Conservation (phyloP, 306 rosid species). For the Trichosanthes truncata region DNA sequence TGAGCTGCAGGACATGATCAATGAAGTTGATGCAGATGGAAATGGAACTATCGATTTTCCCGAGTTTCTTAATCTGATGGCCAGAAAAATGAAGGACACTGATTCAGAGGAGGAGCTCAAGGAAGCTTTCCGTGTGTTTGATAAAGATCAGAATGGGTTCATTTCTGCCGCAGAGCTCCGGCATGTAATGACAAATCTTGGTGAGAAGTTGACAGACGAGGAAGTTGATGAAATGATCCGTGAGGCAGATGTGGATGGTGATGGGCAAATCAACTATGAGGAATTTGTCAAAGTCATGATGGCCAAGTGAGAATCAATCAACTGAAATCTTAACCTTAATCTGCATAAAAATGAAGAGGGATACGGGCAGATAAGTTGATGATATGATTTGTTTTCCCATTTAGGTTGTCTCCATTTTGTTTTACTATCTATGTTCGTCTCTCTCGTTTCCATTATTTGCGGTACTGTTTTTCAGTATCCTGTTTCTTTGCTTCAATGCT, state of each 20-base stretch:
- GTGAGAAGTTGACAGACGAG: constrained; percentile 15
- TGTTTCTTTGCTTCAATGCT: constrained; percentile 9
- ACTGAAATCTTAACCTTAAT: constrained; percentile 4
- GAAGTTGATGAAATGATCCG: constrained; percentile 14
- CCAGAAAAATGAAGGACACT: constrained; percentile 14
- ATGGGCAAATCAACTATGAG: constrained; percentile 16
- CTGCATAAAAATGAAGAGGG: constrained; percentile 9
- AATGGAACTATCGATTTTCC: constrained; percentile 13
- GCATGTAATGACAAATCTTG: constrained; percentile 12
- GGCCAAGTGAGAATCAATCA: constrained; percentile 17
- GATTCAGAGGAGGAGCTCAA: constrained; percentile 18
- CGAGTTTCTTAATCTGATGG: constrained; percentile 15
- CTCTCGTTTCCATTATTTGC: constrained; percentile 9
- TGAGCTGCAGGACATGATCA: constrained; percentile 15
- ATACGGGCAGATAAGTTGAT: constrained; percentile 13
- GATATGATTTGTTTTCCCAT: constrained; percentile 4
- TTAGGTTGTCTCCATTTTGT: neutral
- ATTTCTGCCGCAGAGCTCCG: constrained; percentile 17
- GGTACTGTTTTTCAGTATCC: constrained; percentile 11
- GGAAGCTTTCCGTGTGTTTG: constrained; percentile 17
- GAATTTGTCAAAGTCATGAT: constrained; percentile 18
- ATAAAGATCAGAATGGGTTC: constrained; percentile 16
- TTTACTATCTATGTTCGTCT: constrained; percentile 1
- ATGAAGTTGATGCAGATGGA: constrained; percentile 15
- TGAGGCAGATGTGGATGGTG: constrained; percentile 16